Evolutionary conservation across 306 rosid species (phyloP).

Genomic region (Medicago lupulina): DNA sequence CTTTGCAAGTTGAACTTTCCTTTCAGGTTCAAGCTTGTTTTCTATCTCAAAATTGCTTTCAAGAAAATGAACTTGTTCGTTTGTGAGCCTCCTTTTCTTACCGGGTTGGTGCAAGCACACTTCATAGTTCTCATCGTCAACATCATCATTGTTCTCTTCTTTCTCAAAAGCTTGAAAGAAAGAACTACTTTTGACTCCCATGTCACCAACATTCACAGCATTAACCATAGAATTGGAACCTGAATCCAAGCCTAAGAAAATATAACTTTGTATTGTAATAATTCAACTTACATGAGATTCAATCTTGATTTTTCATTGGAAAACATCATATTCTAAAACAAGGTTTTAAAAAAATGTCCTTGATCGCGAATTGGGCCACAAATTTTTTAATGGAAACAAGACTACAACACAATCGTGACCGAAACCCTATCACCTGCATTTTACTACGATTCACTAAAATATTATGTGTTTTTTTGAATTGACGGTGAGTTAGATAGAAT

Average conservation of each 20-base stretch:
- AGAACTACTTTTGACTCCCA: constrained; percentile 49
- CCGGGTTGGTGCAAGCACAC: constrained; percentile 61
- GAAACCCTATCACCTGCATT: too few relatives aligned
- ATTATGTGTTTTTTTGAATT: background rate
- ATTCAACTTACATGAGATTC: constrained; percentile 12
- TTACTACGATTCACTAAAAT: too few relatives aligned
- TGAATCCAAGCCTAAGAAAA: constrained; percentile 39
- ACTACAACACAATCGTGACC: too few relatives aligned
- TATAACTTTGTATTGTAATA: constrained; percentile 2
- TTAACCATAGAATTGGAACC: constrained; percentile 71
- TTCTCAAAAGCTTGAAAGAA: constrained; percentile 58
- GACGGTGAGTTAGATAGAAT: background rate
- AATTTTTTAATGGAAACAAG: too few relatives aligned
- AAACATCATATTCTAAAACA: background rate
- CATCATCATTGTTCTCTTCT: constrained; percentile 49
- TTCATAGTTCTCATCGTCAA: constrained; percentile 61
- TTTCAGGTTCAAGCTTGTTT: constrained; percentile 92
- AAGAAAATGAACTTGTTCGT: constrained; percentile 75
- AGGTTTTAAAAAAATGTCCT: background rate
- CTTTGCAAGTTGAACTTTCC: constrained; percentile 78
- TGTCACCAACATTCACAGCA: constrained; percentile 54
- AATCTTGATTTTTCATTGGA: constrained; percentile 3
- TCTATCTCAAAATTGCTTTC: constrained; percentile 76
- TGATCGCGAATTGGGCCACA: too few relatives aligned
- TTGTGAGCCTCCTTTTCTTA: constrained; percentile 80